Evolutionary conservation across 441 rosid genomes (phyloP), one percentile per base, ranked within the genome.

Genomic region (Cnidoscolus chayamansa): DNA sequence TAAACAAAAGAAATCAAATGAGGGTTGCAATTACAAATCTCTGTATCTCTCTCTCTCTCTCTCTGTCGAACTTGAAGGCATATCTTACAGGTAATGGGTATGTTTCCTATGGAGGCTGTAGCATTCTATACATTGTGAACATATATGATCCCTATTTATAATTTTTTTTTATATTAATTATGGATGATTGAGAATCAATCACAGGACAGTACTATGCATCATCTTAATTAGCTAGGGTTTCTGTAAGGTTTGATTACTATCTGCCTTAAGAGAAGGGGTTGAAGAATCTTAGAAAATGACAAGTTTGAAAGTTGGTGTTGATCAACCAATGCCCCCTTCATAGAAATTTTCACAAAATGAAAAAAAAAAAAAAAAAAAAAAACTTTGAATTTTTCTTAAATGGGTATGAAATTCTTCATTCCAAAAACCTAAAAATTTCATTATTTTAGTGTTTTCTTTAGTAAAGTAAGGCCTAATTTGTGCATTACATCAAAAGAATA

Each of bases 251-350:
- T 15, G 10, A 75, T 79, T 32, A 81, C 74, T 60, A 63, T 81
- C 77, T 79, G 83, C 79, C 78, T 83, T 70, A 58, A 74, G 76
- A 68, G 72, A 70, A 56, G 72, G 76, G 78, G 67, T 25, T 32
- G 35, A 68, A 63, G 64, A 67, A 19, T 31, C 7, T 31, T 37
- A 40, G 37, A 63, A 75, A 53, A 37, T 48, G 45, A 20, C 7
- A 49, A 20, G 48, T 74, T 74, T 67, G 73, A 80, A 72, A 70
- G 48, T 49, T 56, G 74, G 71, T 37, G 73, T 53, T 72, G 82
- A 75, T 79, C 77, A 68, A 70, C 79, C 77, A 77, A 72, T 75
- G 43, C 72, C 71, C 56, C 71, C 65, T 76, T 68, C 75, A 0
- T 65, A 15, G 55, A 63, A 67, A 61, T 11, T 74, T 58, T 40